Base-by-base conservation (phyloP, 176 grass and related monocot species). In the Musa itinerans region DNA sequence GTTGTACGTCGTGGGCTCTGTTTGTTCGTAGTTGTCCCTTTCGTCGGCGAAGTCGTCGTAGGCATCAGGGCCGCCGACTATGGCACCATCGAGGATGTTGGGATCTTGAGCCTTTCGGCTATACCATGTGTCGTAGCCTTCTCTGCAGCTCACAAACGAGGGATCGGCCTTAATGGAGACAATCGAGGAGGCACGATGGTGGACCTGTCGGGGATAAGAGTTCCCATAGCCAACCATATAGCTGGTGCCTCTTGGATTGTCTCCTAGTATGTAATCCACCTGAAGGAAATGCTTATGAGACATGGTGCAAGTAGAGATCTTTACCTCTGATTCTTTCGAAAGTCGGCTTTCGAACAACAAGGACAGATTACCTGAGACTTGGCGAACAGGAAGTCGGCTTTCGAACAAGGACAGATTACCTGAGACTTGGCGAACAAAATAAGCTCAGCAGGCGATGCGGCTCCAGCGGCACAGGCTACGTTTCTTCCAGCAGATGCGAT, bases 1-100 rank as follows among this genome's bases (percentile, higher is more conserved):
- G 82, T 97, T 97, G 68, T 97, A 97, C 43, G 90, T 97, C 34
- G 90, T 69, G 0, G 86, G 87, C 81, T 97, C 94, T 1, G 94
- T 97, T 84, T 97, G 94, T 66, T 89, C n/a, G 63, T 89, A 98
- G 77, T 98, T 98, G 14, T 89, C 79, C 62, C 94, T 90, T 53
- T 91, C 80, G 52, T 98, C 94, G 8, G 82, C 84, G 27, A 98
- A 98, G 53, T 87, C 64, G 34, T 98, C 94, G 50, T 85, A 50
- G 73, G 78, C 82, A 12, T 90, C 87, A 0, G 90, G 94, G 0
- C 94, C 94, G 5, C 94, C 94, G 3, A 98, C 94, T 2, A 80
- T 74, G 76, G 94, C 94, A 61, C 94, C 94, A 43, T 78, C 88
- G 22, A 98, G 84, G 61, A 98, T 78, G 83, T 93, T 98, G 9